Percentiles rank a stretch among this genome's conserved stretches.
Evolutionary conservation across 441 rosid genomes (phyloP).

Genomic region (Adansonia madagascariensis): DNA sequence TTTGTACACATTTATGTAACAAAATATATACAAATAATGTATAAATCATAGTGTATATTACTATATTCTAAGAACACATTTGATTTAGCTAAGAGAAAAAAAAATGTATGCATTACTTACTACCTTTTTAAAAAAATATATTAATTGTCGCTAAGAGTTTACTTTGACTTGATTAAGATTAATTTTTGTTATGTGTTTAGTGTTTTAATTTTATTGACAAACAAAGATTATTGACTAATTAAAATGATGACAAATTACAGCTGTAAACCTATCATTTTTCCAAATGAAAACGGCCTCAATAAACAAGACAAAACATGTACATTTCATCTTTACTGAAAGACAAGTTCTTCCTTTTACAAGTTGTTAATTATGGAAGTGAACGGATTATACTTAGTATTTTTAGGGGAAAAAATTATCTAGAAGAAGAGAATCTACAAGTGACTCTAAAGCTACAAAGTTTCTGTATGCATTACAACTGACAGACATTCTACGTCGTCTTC

Average conservation of each 20-base stretch:
- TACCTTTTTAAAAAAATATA: too few relatives aligned
- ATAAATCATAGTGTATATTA: neutral
- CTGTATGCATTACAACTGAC: neutral
- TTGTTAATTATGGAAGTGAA: too few relatives aligned
- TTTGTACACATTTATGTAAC: neutral
- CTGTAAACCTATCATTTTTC: neutral
- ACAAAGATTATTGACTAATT: neutral
- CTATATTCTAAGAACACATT: neutral
- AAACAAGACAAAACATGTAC: neutral
- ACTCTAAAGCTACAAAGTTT: neutral
- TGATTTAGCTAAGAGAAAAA: neutral
- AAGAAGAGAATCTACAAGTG: neutral
- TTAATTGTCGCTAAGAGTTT: neutral
- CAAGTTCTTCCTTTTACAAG: too few relatives aligned
- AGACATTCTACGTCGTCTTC: constrained; percentile 22
- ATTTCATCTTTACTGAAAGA: too few relatives aligned
- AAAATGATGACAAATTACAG: neutral
- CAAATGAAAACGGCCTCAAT: neutral
- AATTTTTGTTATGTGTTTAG: neutral
- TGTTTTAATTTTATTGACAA: neutral
- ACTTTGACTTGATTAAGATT: neutral
- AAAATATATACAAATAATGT: neutral
- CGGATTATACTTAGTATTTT: neutral
- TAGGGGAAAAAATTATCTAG: neutral
- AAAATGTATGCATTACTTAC: too few relatives aligned